These are phyloP conservation scores for Epichloe coenophiala DNA, from an alignment of 2,329 filamentous ascomycete species.

Conservation along the genomic window DNA sequence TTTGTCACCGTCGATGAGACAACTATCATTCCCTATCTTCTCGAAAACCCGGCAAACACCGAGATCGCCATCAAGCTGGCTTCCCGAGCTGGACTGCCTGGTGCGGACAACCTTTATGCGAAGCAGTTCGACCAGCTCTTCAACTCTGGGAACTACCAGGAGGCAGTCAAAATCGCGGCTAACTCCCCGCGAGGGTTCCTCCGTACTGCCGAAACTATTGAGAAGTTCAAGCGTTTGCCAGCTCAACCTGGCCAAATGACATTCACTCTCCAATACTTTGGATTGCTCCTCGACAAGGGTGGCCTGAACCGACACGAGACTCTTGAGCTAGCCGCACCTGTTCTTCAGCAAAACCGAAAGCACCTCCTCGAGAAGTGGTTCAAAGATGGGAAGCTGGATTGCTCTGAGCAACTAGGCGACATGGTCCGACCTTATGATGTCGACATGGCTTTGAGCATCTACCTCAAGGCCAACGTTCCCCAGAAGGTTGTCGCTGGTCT, in stretches of 20 bases:
- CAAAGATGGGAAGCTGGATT: constrained; percentile 87
- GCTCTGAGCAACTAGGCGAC: constrained; percentile 92
- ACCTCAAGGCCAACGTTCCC: constrained; percentile 77
- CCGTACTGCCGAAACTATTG: constrained; percentile 86
- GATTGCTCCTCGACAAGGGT: constrained; percentile 92
- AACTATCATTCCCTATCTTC: constrained; percentile 83
- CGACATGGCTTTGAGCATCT: constrained; percentile 75
- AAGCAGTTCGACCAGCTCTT: constrained; percentile 88
- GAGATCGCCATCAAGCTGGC: constrained; percentile 93
- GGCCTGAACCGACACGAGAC: constrained; percentile 86
- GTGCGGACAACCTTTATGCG: constrained; percentile 84
- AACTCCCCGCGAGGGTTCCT: constrained; percentile 94
- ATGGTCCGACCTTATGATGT: constrained; percentile 83
- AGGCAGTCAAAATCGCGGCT: constrained; percentile 89
- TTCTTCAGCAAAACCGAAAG: constrained; percentile 86
- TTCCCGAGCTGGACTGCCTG: constrained; percentile 82
- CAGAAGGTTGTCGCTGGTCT: constrained; percentile 93
- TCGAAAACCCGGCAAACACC: constrained; percentile 90
- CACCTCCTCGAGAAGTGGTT: constrained; percentile 97
- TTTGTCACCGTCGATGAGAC: constrained; percentile 87
- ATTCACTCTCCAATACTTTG: constrained; percentile 92
- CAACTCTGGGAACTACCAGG: constrained; percentile 63
- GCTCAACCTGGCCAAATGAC: constrained; percentile 77
- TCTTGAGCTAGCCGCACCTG: constrained; percentile 81
- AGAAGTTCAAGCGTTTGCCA: constrained; percentile 82